Evolutionary conservation across 225 moss, liverwort and hornwort genomes (phyloP), one percentile per base, ranked within the genome.

Genomic region (Anthoceros angustus): DNA sequence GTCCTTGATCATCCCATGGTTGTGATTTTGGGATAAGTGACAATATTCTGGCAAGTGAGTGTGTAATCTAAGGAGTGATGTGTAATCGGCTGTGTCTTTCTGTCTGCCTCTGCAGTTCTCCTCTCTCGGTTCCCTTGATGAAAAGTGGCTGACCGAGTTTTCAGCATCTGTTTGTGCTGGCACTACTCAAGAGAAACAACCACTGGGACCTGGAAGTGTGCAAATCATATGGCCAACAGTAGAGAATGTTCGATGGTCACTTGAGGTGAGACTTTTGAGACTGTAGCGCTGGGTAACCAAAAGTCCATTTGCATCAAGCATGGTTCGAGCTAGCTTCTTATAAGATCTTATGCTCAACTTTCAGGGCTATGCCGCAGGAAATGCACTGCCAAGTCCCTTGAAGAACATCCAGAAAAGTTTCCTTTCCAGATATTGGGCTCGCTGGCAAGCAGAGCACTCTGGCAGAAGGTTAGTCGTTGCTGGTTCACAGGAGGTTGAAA

Each of bases 321-420:
- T n/a, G n/a, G n/a, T n/a, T n/a, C n/a, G n/a, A n/a, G n/a, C n/a
- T n/a, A n/a, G n/a, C 25, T 40, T 63, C 9, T 20, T 39, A 39
- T 21, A n/a, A 45, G 40, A 43, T 65, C 8, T 15, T 18, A 64
- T 46, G 15, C 40, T 42, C 38, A 63, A 25, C 80, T 77, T 64
- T 42, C 82, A 91, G 92, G 98, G 98, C 39, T 99, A 99, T 78
- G 84, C 86, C 65, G 98, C 98, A 66, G 98, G 98, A 42, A 84
- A 77, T 77, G 81, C 92, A 62, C 88, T 99, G 76, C 98, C 98
- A 66, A 99, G 98, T 77, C 89, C 92, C 43, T 46, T 81, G 25
- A 99, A 92, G 72, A 99, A 99, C 65, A 86, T 99, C 46, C 87
- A 86, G 69, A 80, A 84, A 40, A 76, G 77, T 42, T 89, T 99